Conservation (phyloP, 208 protist genomes). For the Acanthamoeba castellanii region DNA sequence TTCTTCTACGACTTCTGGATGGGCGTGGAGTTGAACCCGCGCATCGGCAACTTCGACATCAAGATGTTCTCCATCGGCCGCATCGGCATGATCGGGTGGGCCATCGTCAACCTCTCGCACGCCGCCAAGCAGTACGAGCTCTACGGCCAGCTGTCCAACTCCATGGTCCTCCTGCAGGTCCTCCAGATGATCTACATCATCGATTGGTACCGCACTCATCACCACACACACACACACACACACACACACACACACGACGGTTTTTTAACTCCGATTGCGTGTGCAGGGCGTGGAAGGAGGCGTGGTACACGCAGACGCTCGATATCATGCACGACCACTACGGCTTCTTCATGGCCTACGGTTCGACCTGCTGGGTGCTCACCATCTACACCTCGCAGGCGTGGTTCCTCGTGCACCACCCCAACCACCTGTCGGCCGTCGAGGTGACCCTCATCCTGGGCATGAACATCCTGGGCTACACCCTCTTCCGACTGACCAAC, state of each 20-base stretch:
- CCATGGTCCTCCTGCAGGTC: constrained; percentile 92
- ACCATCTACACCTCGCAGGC: constrained; percentile 96
- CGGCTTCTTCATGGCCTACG: constrained; percentile 97
- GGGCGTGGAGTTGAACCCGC: constrained; percentile 96
- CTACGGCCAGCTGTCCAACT: constrained; percentile 90
- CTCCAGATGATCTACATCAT: constrained; percentile 95
- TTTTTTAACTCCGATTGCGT: not conserved
- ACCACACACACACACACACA: not conserved
- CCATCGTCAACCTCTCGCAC: constrained; percentile 94
- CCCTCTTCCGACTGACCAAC: constrained; percentile 88
- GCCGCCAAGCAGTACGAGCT: constrained; percentile 90
- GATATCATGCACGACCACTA: constrained; percentile 97
- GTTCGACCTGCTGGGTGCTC: constrained; percentile 96
- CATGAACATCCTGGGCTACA: constrained; percentile 81
- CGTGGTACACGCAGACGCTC: constrained; percentile 94
- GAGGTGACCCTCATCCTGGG: constrained; percentile 75
- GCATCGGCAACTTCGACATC: constrained; percentile 94
- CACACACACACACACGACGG: not conserved
- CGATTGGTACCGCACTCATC: constrained; percentile 90
- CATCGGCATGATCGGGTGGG: constrained; percentile 97
- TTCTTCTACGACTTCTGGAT: constrained; percentile 96
- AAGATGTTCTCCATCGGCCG: constrained; percentile 97
- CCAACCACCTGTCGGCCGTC: constrained; percentile 48
- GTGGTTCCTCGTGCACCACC: constrained; percentile 90
- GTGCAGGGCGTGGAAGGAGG: constrained; percentile 89